A percentile compares a stretch with the other conserved stretches of the same genome.
These are phyloP conservation scores for Candida schatavii DNA, from an alignment of 805 yeast species.

Conservation along the genomic window DNA sequence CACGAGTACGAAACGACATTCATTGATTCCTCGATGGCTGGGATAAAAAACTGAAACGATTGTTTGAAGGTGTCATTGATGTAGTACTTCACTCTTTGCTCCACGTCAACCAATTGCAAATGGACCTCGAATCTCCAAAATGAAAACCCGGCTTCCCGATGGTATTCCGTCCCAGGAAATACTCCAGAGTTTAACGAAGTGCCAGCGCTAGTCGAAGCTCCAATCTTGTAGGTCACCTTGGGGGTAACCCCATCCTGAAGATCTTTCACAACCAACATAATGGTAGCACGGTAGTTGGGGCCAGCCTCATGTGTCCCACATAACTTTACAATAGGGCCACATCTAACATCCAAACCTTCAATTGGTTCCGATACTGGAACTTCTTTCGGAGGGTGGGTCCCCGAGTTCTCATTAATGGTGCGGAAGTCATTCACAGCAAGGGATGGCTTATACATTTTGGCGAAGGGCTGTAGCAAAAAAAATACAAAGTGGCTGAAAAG, in stretches of 20 bases:
- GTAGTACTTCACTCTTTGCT: constrained; percentile 62
- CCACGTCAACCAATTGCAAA: constrained; percentile 45
- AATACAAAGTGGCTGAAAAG: not conserved
- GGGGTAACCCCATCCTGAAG: constrained; percentile 21
- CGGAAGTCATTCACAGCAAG: constrained; percentile 29
- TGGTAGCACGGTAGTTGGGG: constrained; percentile 61
- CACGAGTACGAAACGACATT: constrained; percentile 83
- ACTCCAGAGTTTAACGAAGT: constrained; percentile 32
- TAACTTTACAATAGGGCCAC: constrained; percentile 79
- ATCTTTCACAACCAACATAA: constrained; percentile 61
- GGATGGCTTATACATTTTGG: not conserved
- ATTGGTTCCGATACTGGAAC: constrained; percentile 26
- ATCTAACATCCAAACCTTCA: constrained; percentile 45
- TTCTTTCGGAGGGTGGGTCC: constrained; percentile 23
- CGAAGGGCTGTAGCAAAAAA: not conserved
- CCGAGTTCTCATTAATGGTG: constrained; percentile 21
- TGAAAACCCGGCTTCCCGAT: constrained; percentile 42
- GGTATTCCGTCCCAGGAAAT: constrained; percentile 43
- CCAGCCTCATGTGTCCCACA: constrained; percentile 57
- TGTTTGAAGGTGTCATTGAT: constrained; percentile 44
- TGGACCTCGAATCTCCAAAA: constrained; percentile 69
- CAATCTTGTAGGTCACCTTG: constrained; percentile 29
- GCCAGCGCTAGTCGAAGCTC: constrained; percentile 26
- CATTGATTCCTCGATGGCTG: constrained; percentile 64
- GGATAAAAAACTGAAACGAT: constrained; percentile 64